phyloP scores from a whole-genome alignment of 169 alveolate species.

The Theileria sp. region DNA sequence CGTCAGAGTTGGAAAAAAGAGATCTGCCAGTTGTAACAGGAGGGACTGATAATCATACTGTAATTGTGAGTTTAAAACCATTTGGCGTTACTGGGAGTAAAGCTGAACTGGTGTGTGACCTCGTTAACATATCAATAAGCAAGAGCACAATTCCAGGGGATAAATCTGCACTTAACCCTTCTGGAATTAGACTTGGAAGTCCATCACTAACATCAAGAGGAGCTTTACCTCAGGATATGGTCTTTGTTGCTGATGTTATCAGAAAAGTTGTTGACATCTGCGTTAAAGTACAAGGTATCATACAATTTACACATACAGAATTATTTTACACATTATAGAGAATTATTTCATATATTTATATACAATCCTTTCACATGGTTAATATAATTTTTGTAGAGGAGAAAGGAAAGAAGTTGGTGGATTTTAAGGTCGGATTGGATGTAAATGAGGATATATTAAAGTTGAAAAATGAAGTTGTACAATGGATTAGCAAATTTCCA shows the following conservation, averaged over 20 bases:
- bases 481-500: slow-evolving; percentile 69
- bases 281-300: slow-evolving; percentile 51
- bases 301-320: neutral
- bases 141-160: slow-evolving; percentile 86
- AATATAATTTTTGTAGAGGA: slow-evolving; percentile 21
- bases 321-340: no score
- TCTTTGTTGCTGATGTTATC: slow-evolving; percentile 69
- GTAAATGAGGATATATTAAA: slow-evolving; percentile 37
- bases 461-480: slow-evolving; percentile 62
- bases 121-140: slow-evolving; percentile 79
- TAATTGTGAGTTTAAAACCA: slow-evolving; percentile 83
- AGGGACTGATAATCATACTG: slow-evolving; percentile 93
- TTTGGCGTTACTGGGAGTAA: slow-evolving; percentile 83
- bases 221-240: slow-evolving; percentile 83
- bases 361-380: neutral
- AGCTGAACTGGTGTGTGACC: slow-evolving; percentile 83
- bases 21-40: slow-evolving; percentile 79
- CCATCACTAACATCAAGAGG: slow-evolving; percentile 94
- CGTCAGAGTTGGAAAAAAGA: slow-evolving; percentile 69
- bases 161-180: slow-evolving; percentile 82
- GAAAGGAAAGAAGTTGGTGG: slow-evolving; percentile 65
- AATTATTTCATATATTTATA: no score
- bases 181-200: slow-evolving; percentile 92
- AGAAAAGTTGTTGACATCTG: slow-evolving; percentile 68
- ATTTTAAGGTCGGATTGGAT: slow-evolving; percentile 64